Evolutionary conservation across 2,329 filamentous ascomycete species (phyloP).

Genomic region (Cladosporium oxysporum): DNA sequence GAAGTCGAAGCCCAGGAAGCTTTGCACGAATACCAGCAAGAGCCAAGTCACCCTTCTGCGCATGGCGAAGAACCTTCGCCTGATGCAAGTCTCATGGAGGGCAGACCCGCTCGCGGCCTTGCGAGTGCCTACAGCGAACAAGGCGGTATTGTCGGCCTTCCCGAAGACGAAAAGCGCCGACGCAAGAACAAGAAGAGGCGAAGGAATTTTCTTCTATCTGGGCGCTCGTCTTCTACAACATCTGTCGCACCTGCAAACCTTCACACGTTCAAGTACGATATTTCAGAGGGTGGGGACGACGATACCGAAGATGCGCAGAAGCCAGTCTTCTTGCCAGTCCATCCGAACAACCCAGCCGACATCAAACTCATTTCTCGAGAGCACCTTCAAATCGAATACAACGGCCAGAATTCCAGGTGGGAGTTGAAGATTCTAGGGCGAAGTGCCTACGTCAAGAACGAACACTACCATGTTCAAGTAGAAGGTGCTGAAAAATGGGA

Average conservation of each 20-base stretch:
- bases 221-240: constrained; percentile 52
- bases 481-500: constrained; percentile 18
- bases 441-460: constrained; percentile 68
- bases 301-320: constrained; percentile 32
- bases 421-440: constrained; percentile 67
- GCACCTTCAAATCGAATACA: constrained; percentile 73
- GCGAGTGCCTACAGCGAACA: constrained; percentile 37
- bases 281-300: constrained; percentile 35
- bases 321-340: constrained; percentile 69
- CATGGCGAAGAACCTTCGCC: constrained; percentile 26
- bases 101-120: constrained; percentile 31
- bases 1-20: constrained; percentile 24
- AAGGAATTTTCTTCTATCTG: constrained; percentile 17
- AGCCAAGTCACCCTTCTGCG: constrained; percentile 33
- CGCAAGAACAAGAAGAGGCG: constrained; percentile 16
- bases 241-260: constrained; percentile 41
- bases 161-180: constrained; percentile 47
- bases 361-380: constrained; percentile 74
- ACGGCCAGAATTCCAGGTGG: constrained; percentile 63
- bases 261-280: constrained; percentile 21
- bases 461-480: constrained; percentile 34
- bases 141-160: constrained; percentile 50
- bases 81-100: constrained; percentile 29
- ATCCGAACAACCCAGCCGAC: constrained; percentile 65
- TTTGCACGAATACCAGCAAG: constrained; percentile 31